These are phyloP conservation scores for Coniferiporia sulphurascens DNA, from an alignment of 1,284 basidiomycete species.

Conservation along the genomic window DNA sequence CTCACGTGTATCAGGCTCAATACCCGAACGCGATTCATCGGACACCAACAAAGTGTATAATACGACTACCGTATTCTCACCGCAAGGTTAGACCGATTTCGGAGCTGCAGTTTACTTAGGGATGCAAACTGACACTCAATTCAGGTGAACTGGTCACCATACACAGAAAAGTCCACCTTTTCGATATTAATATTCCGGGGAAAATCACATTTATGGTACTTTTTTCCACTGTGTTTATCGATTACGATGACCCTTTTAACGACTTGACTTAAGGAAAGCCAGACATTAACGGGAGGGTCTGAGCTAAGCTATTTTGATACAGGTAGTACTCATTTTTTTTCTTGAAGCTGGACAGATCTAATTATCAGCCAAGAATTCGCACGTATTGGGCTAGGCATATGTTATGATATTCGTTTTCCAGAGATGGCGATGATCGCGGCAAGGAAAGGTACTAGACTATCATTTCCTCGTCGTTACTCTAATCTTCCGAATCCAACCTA, in stretches of 20 bases:
- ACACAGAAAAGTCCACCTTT: constrained; percentile 94
- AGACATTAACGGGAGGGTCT: constrained; percentile 81
- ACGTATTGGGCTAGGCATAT: constrained; percentile 86
- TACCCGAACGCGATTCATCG: constrained; percentile 72
- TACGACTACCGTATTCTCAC: constrained; percentile 87
- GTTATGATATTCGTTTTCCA: constrained; percentile 92
- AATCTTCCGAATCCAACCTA: constrained; percentile 26
- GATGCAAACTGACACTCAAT: no score
- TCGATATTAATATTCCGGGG: constrained; percentile 97
- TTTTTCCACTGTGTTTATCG: neutral
- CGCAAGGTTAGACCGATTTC: constrained; percentile 52
- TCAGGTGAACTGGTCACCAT: constrained; percentile 67
- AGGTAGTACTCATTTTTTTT: constrained; percentile 38
- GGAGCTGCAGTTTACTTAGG: no score
- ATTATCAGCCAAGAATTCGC: constrained; percentile 61
- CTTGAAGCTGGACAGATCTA: neutral
- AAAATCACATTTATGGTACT: constrained; percentile 91
- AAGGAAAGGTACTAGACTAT: constrained; percentile 57
- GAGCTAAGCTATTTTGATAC: constrained; percentile 85
- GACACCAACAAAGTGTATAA: constrained; percentile 79
- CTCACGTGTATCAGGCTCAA: constrained; percentile 56
- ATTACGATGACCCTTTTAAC: neutral
- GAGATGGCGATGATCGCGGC: constrained; percentile 92
- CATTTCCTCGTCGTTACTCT: neutral
- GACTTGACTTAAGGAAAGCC: constrained; percentile 69